These are phyloP conservation scores for sweet orange (Citrus sinensis) DNA, from an alignment of 345 rosid species.

Conservation along the genomic window DVS_A1.0 CM039163.1:43355501-43356000, in stretches of 20 bases:
- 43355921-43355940: not conserved
- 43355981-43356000: not conserved
- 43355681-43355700: not conserved
- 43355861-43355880: not conserved
- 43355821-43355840: conserved; percentile 1
- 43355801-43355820: not conserved
- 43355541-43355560: conserved; percentile 99
- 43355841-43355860: not conserved
- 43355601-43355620: conserved; percentile 14
- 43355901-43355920: not conserved
- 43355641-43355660: not conserved
- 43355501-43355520: conserved; percentile 19
- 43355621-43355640: conserved; percentile 11
- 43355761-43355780: not conserved
- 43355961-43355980: not conserved
- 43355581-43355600: conserved; percentile 63
- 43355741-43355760: not conserved
- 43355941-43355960: not conserved
- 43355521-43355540: conserved; percentile 99
- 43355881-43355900: not conserved
- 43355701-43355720: not conserved
- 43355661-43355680: conserved; percentile 1
- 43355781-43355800: not conserved
- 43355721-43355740: not conserved
- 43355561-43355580: conserved; percentile 96